Base-by-base conservation (phyloP, 441 rosid species). In the Codiaeum variegatum region DNA sequence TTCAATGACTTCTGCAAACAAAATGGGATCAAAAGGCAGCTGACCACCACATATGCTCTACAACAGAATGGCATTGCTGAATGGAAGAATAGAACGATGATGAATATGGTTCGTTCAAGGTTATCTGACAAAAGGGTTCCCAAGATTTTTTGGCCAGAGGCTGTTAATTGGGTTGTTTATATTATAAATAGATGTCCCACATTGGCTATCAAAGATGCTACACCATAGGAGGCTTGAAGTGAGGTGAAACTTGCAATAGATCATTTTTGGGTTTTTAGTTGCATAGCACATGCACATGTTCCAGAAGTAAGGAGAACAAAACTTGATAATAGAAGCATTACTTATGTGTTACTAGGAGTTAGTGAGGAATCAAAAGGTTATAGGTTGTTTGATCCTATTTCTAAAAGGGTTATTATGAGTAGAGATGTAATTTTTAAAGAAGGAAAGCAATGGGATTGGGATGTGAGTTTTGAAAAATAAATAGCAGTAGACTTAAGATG, bases 251-350 rank as follows among this genome's bases (percentile, higher is more conserved):
- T 18, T 3, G 0, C 15, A 15, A 12, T 44, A 44, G 13, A 44
- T 44, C 49, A 44, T 44, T 44, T 58, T 58, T 4, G 62, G 12
- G 34, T 58, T 12, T 58, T 58, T 15, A 34, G 62, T 28, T 58
- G 34, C 23, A 2, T 58, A 58, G 19, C 34, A 38, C 49, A 63
- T 21, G 67, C 11, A 0, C 67, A 38, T 63, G 67, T 63, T 38
- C 51, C 67, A 38, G 8, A n/a, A 21, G 67, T 3, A 38, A 2
- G 49, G 67, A 63, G 67, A 19, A 38, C 29, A 0, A 63, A 63
- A 38, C 49, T 63, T 63, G 67, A 63, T 21, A 36, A 21, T 21
- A 36, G 21, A 63, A 63, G 51, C 19, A 63, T 63, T 63, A 21
- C 67, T 63, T 63, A 19, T 63, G 67, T 36, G 31, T 23, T 63